A percentile compares a stretch with the other conserved stretches of the same genome.
These are phyloP conservation scores for Pyricularia pennisetigena DNA, from an alignment of 2,329 filamentous ascomycete species.

Conservation along the genomic window DNA sequence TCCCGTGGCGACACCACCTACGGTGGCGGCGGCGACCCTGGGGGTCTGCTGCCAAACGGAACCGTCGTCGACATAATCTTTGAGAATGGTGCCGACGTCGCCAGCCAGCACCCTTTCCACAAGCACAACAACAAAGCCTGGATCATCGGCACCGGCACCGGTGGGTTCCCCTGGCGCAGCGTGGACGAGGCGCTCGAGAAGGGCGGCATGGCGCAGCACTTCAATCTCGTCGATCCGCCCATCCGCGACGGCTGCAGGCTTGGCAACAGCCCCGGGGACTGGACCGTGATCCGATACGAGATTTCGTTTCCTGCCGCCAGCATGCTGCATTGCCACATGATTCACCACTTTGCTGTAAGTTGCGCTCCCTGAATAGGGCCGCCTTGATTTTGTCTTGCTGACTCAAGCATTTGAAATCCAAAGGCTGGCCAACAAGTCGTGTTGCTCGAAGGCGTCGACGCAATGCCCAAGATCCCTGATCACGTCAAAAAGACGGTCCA, in stretches of 20 bases:
- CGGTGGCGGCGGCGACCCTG: no score
- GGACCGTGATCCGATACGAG: not conserved
- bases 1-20: not conserved
- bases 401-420: not conserved
- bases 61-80: not conserved
- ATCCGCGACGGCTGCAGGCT: not conserved
- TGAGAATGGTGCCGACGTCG: not conserved
- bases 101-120: not conserved
- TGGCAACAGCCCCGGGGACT: not conserved
- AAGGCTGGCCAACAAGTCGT: not conserved
- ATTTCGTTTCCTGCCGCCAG: not conserved
- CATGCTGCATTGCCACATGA: not conserved
- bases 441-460: not conserved
- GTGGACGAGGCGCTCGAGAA: not conserved
- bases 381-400: not conserved
- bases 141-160: not conserved
- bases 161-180: not conserved
- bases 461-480: not conserved
- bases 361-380: not conserved
- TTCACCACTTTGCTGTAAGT: not conserved
- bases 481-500: not conserved
- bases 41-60: not conserved
- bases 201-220: not conserved
- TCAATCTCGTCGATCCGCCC: not conserved
- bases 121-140: not conserved